Base-by-base conservation (phyloP, 768 basidiomycete species). In the Russula brevipes region DNA sequence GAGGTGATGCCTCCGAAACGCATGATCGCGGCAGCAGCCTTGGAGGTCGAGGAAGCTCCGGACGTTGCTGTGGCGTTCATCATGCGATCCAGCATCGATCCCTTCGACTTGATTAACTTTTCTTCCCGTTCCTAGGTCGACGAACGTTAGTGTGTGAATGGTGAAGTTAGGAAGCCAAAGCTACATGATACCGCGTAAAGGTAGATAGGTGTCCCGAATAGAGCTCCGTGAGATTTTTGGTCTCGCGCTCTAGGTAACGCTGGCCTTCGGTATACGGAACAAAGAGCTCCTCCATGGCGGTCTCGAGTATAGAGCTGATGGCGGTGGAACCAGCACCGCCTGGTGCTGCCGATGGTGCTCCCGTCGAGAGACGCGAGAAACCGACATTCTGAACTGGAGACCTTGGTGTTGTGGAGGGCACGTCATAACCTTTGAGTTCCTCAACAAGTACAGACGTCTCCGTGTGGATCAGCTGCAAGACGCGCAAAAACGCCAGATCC, bases 231-330 rank as follows among this genome's bases (percentile, higher is more conserved):
- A 98, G 72, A 70, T 85, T 93, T 72, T 85, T 89, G 66, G 84
- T 89, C 78, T 99, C 97, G 46, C 86, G 85, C 70, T 98, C 97
- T 4, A 98, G 81, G 72, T 98, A 98, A 60, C 94, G 79, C 62
- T 85, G 85, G 3, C 91, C 94, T 74, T 99, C 96, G 1, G 87
- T 89, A 70, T 95, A 98, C 3, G 93, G 91, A 24, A 94, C 85
- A 66, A 98, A 98, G 19, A 98, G 82, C 71, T 98, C 97, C 66
- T 98, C 97, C 84, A 97, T 87, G 8, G 94, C 91, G 8, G 85
- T 86, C 73, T 98, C 97, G n/a, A 99, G 80, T 91, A 98, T 93
- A 1, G 83, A 78, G 69, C 86, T 81, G 69, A 89, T 82, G 6
- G 82, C 76, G 14, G 82, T 79, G 9, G 83, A 80, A 9, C 81